Evolutionary conservation across 441 rosid species (phyloP), one percentile per base, ranked within the genome.

Genomic region (Aquilaria agallochum): DNA sequence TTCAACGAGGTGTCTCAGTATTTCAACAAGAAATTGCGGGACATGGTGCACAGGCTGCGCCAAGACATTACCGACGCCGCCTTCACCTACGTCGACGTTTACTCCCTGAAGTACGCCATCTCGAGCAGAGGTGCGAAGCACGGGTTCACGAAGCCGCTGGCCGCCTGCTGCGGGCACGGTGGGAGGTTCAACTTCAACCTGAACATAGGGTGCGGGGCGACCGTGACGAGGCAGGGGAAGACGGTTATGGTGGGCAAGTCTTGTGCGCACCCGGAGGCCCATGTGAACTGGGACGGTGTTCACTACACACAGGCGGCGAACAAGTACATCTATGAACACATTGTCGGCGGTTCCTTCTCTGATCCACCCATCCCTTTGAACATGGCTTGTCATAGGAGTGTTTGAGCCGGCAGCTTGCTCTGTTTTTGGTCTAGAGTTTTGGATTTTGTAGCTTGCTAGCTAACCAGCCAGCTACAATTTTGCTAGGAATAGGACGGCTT

Each of bases 151-250:
- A 63, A 75, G 46, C 78, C 92, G 30, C 31, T 90, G 20, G 76
- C 79, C 11, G 87, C 90, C 31, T 91, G 96, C 30, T 94, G 97
- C 68, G 97, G 99, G 2, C 79, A 84, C 52, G 99, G 99, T n/a
- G 98, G 98, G 47, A 84, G 75, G 73, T 87, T 87, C 52, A 90
- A 90, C 46, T 90, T 75, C 78, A 86, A 77, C 69, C 77, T 50
- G 36, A 2, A 72, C 12, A 48, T 68, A 32, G 78, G 89, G 0
- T 89, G 98, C 65, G 98, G 98, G 42, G 76, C 53, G 42, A 81
- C 72, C 63, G 61, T 58, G 8, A 67, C 0, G 44, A 73, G 62
- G 48, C 48, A 69, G 7, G 95, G 95, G 2, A 81, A 75, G 67
- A 74, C 79, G 56, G 67, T 85, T 32, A 27, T 78, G 55, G 55